Conservation (phyloP, 352 stramenopile genomes). For the Phytophthora colocasiae region DNA sequence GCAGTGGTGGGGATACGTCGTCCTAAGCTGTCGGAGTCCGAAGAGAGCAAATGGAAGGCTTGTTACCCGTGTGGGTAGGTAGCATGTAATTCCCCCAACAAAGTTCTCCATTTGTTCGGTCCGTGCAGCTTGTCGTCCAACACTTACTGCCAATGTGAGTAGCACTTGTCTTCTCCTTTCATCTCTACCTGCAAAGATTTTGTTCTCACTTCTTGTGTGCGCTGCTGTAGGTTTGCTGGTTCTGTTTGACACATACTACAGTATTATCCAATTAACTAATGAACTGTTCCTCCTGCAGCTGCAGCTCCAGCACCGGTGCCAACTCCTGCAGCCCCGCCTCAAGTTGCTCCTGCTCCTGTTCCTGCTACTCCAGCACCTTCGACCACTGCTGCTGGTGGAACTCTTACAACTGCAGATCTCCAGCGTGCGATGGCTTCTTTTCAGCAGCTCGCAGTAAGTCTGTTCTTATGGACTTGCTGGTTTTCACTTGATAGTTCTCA, state of each 20-base stretch:
- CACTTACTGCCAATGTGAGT: slow-evolving; percentile 35
- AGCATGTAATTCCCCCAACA: slow-evolving; percentile 48
- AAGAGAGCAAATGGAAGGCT: slow-evolving; percentile 28
- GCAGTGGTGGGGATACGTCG: slow-evolving; percentile 48
- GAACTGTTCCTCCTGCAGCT: slow-evolving; percentile 6
- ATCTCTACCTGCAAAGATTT: not conserved
- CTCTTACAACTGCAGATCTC: slow-evolving; percentile 83
- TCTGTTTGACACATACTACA: not conserved
- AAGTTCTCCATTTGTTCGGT: slow-evolving; percentile 40
- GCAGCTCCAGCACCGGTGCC: slow-evolving; percentile 14
- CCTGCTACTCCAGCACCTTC: slow-evolving; percentile 16
- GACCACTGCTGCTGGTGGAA: slow-evolving; percentile 29
- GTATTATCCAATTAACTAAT: slow-evolving; percentile 4
- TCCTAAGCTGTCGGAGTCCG: slow-evolving; percentile 38
- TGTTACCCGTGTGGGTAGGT: slow-evolving; percentile 41
- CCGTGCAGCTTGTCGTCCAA: slow-evolving; percentile 17
- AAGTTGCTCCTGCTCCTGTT: slow-evolving; percentile 6
- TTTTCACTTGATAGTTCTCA: not conserved
- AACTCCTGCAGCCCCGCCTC: slow-evolving; percentile 7
- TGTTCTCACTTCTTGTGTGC: slow-evolving; percentile 28
- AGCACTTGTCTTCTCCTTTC: slow-evolving; percentile 4
- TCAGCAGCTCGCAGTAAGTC: slow-evolving; percentile 61
- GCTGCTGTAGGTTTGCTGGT: slow-evolving; percentile 31
- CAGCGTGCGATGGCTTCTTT: slow-evolving; percentile 89
- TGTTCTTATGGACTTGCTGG: not conserved